phyloP scores from a whole-genome alignment of 1,139 yeast genomes.

The Magnusiomyces ingens region DNA sequence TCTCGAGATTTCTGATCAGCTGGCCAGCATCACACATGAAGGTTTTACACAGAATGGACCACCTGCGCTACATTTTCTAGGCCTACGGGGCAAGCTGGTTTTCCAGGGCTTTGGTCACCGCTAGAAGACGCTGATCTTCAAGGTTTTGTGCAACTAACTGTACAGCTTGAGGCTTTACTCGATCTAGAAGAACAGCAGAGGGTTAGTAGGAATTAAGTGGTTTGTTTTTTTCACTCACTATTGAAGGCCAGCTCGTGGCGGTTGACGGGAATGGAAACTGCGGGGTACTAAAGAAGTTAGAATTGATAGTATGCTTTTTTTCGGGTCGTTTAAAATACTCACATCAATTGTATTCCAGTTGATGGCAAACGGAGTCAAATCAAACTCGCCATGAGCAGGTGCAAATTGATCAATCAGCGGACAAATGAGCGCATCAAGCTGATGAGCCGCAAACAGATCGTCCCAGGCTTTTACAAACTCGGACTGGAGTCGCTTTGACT shows the following conservation, averaged over 20 bases:
- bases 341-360: conserved; percentile 15
- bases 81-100: too few species aligned
- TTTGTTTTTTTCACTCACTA: too few species aligned
- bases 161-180: conserved; percentile 12
- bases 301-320: too few species aligned
- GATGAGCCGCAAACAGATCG: conserved; percentile 3
- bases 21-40: too few species aligned
- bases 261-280: conserved; percentile 13
- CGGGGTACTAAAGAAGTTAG: conserved; percentile 10
- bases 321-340: too few species aligned
- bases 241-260: conserved; percentile 6
- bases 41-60: too few species aligned
- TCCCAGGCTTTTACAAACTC: conserved; percentile 11
- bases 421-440: conserved; percentile 12
- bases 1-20: too few species aligned
- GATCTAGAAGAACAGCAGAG: conserved; percentile 3
- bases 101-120: not conserved
- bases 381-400: conserved; percentile 8
- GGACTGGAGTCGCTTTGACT: conserved; percentile 3
- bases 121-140: conserved; percentile 11
- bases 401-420: conserved; percentile 13
- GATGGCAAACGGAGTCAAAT: conserved; percentile 10
- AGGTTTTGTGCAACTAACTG: conserved; percentile 14
- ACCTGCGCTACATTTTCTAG: too few species aligned
- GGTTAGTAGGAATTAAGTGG: too few species aligned